Conservation (phyloP, 2,329 filamentous ascomycete species). For the Alternaria incomplexa region DNA sequence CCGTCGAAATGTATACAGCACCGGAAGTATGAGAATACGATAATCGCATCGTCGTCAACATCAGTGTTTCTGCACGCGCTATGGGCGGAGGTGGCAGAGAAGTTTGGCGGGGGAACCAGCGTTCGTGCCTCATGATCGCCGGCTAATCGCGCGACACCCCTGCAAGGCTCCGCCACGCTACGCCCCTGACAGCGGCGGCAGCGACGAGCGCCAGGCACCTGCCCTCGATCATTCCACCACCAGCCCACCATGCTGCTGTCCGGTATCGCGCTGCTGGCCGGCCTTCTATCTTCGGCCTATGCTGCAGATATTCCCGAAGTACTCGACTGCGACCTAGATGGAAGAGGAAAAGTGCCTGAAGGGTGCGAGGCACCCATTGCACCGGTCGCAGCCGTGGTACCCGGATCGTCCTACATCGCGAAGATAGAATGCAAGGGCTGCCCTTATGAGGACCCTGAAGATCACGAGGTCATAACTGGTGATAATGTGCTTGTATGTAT, state of each 20-base stretch:
- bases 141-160: background rate
- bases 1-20: no score
- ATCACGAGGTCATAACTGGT: slow-evolving; percentile 11
- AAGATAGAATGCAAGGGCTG: slow-evolving; percentile 42
- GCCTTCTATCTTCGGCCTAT: slow-evolving; percentile 9
- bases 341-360: slow-evolving; percentile 3
- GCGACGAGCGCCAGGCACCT: slow-evolving; percentile 14
- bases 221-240: slow-evolving; percentile 11
- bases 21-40: no score
- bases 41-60: background rate
- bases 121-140: background rate
- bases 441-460: slow-evolving; percentile 13
- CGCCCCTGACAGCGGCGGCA: slow-evolving; percentile 20
- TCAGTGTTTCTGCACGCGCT: no score
- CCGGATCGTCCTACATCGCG: slow-evolving; percentile 36
- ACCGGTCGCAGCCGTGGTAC: slow-evolving; percentile 28
- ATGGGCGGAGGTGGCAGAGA: background rate
- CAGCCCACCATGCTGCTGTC: slow-evolving; percentile 11
- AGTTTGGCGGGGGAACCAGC: background rate
- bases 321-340: slow-evolving; percentile 22
- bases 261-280: slow-evolving; percentile 12
- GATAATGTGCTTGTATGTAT: slow-evolving; percentile 37
- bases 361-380: slow-evolving; percentile 33
- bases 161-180: slow-evolving; percentile 5
- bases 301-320: slow-evolving; percentile 15